Evolutionary conservation across 495 filamentous ascomycete genomes (phyloP).

Genomic region (Massariosphaeria phaeospora): DNA sequence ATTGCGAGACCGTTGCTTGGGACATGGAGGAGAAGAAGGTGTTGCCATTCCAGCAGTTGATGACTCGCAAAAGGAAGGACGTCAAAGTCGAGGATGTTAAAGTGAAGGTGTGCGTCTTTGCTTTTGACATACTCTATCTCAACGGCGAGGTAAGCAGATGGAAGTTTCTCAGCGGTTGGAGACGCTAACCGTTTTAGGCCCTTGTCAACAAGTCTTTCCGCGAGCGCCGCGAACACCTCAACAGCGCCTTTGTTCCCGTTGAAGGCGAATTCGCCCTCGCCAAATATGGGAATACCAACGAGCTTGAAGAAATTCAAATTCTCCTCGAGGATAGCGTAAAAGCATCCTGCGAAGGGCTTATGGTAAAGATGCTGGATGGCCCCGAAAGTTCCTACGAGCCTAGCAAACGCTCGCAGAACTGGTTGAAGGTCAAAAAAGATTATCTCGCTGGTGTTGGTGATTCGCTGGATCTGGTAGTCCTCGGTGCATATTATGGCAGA

Average conservation of each 20-base stretch:
- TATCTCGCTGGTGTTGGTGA: constrained; percentile 91
- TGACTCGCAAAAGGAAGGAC: constrained; percentile 96
- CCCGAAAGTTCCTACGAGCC: constrained; percentile 89
- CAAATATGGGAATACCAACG: constrained; percentile 77
- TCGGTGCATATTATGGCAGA: constrained; percentile 89
- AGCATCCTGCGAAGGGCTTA: constrained; percentile 90
- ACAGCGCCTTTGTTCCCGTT: constrained; percentile 63
- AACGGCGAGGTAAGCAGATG: constrained; percentile 81
- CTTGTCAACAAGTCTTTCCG: constrained; percentile 81
- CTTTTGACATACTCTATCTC: constrained; percentile 89
- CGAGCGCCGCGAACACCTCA: constrained; percentile 73
- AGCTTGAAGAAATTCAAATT: constrained; percentile 84
- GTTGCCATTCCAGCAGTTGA: constrained; percentile 92
- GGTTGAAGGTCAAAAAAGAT: constrained; percentile 99
- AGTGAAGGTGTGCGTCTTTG: constrained; percentile 95
- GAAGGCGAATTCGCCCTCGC: constrained; percentile 94
- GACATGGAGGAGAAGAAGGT: constrained; percentile 89
- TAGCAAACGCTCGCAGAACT: constrained; percentile 89
- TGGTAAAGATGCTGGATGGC: constrained; percentile 99
- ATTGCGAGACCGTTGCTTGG: constrained; percentile 99
- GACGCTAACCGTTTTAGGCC: constrained; percentile 43
- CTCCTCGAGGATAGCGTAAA: constrained; percentile 92
- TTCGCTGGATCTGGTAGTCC: constrained; percentile 91
- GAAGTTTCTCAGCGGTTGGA: not conserved
- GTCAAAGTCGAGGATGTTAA: constrained; percentile 96